Conservation (phyloP, 208 protist species). For the Herpetomonas tarakana region DNA sequence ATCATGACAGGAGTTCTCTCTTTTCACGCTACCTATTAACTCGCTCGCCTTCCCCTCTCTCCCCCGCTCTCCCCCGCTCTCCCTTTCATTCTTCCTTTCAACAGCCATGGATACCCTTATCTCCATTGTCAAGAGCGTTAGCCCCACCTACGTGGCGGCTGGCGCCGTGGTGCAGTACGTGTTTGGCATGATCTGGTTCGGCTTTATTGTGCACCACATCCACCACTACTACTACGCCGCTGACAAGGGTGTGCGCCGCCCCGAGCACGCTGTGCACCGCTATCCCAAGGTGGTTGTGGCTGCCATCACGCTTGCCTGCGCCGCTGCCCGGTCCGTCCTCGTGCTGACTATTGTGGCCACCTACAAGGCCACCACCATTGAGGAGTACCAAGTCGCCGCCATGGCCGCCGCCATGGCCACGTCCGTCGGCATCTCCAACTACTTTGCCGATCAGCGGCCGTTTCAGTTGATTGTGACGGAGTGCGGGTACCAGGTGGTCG, state of each 20-base stretch:
- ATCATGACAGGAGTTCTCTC: too few relatives aligned
- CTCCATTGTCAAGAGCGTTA: slow-evolving; percentile 23
- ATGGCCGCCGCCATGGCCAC: slow-evolving; percentile 43
- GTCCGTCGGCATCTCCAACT: slow-evolving; percentile 51
- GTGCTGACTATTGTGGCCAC: slow-evolving; percentile 34
- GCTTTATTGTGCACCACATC: slow-evolving; percentile 63
- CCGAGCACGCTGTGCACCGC: slow-evolving; percentile 70
- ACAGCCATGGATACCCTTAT: background rate
- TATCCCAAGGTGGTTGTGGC: slow-evolving; percentile 44
- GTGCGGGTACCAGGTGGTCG: slow-evolving; percentile 63
- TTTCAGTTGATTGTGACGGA: slow-evolving; percentile 74
- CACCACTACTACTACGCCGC: slow-evolving; percentile 78
- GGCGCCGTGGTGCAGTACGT: slow-evolving; percentile 63
- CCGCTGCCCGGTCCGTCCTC: slow-evolving; percentile 38
- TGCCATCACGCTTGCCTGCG: slow-evolving; percentile 37
- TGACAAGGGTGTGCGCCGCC: slow-evolving; percentile 82
- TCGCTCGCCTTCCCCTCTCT: too few relatives aligned
- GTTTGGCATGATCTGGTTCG: slow-evolving; percentile 77
- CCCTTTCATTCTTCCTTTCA: background rate
- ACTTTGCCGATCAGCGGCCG: slow-evolving; percentile 75
- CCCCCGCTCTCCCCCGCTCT: background rate
- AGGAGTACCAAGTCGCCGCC: slow-evolving; percentile 62
- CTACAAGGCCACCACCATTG: slow-evolving; percentile 43
- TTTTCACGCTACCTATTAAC: too few relatives aligned
- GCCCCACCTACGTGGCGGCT: slow-evolving; percentile 43